Percentiles rank a stretch among this genome's conserved stretches.
Conservation (phyloP, 306 rosid genomes). For the Casuarina cunninghamiana region DNA sequence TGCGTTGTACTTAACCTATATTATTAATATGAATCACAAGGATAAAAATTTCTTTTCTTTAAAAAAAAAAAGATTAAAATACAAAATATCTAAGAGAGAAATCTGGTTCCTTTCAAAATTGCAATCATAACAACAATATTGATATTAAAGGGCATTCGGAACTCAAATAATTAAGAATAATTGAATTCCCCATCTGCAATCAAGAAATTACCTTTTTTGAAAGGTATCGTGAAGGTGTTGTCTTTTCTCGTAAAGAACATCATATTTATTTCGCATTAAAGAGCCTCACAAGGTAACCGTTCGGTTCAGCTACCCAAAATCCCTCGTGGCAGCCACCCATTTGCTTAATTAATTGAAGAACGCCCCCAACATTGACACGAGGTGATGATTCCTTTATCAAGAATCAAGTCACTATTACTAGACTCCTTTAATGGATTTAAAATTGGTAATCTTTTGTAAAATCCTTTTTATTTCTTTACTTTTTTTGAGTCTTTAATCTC, state of each 20-base stretch:
- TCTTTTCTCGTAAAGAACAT: not conserved
- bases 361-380: not conserved
- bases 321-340: constrained; percentile 18
- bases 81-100: too few relatives aligned
- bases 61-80: too few relatives aligned
- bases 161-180: not conserved
- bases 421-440: not conserved
- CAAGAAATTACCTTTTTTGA: not conserved
- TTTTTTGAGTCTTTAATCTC: not conserved
- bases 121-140: too few relatives aligned
- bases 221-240: not conserved
- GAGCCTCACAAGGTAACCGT: constrained; percentile 2
- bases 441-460: not conserved
- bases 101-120: too few relatives aligned
- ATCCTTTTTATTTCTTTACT: not conserved
- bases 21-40: too few relatives aligned
- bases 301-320: constrained; percentile 8
- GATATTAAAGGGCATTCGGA: not conserved
- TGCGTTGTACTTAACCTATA: too few relatives aligned
- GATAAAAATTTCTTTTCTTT: too few relatives aligned
- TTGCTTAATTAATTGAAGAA: not conserved
- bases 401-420: constrained; percentile 13
- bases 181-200: not conserved
- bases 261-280: constrained; percentile 4
- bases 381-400: not conserved